A percentile compares a stretch with the other conserved stretches of the same genome.
These are phyloP conservation scores for Debaryomyces nepalensis DNA, from an alignment of 1,139 yeast species.

Conservation along the genomic window DNA sequence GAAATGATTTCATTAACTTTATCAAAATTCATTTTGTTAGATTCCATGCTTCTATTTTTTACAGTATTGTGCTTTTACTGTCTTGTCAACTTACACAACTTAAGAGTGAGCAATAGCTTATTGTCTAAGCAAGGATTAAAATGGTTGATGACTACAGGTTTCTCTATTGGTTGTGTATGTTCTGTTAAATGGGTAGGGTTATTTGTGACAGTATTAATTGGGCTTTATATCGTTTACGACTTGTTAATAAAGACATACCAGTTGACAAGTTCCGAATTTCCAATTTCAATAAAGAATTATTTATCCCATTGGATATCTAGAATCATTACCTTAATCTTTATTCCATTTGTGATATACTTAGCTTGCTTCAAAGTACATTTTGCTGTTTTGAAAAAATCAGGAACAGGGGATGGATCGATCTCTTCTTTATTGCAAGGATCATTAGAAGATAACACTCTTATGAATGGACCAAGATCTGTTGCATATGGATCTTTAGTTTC, in stretches of 20 bases:
- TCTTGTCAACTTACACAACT: conserved; percentile 55
- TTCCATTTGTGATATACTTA: conserved; percentile 76
- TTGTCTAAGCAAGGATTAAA: conserved; percentile 50
- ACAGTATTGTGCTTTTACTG: conserved; percentile 66
- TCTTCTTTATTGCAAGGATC: conserved; percentile 74
- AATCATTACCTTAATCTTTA: conserved; percentile 63
- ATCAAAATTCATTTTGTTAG: conserved; percentile 72
- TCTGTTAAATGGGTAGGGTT: conserved; percentile 97
- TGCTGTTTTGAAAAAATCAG: conserved; percentile 70
- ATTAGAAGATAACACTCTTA: conserved; percentile 57
- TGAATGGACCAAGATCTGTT: conserved; percentile 63
- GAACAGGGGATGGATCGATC: conserved; percentile 76
- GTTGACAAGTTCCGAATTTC: conserved; percentile 34
- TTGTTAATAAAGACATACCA: conserved; percentile 69
- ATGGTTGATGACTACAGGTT: conserved; percentile 73
- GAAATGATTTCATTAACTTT: conserved; percentile 70
- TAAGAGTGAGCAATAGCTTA: conserved; percentile 42
- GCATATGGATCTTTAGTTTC: conserved; percentile 66
- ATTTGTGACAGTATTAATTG: conserved; percentile 81
- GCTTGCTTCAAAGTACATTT: conserved; percentile 83
- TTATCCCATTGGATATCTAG: conserved; percentile 73
- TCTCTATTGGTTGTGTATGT: conserved; percentile 89
- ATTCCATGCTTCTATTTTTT: conserved; percentile 73
- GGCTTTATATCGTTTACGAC: conserved; percentile 81
- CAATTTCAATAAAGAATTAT: conserved; percentile 42